Conservation (phyloP, 305 asterid species). For the Rubia peregrina region DNA sequence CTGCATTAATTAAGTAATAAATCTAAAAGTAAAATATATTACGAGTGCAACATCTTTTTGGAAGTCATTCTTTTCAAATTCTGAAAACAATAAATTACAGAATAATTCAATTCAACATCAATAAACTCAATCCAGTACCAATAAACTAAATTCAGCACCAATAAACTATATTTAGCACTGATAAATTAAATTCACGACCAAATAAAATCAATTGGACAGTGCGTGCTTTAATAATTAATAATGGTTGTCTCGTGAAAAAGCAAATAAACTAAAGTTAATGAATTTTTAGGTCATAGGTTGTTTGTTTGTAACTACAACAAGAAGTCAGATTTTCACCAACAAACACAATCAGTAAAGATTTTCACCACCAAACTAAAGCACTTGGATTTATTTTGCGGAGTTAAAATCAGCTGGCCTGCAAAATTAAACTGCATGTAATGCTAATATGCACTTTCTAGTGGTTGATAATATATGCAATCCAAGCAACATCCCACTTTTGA, state of each 20-base stretch:
- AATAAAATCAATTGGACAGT: too few species aligned
- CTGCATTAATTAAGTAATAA: too few species aligned
- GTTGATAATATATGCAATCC: not conserved
- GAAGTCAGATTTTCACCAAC: not conserved
- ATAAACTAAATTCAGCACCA: too few species aligned
- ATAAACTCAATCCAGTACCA: too few species aligned
- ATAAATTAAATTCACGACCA: too few species aligned
- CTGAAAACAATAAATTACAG: too few species aligned
- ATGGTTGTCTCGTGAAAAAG: not conserved
- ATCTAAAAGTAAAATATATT: too few species aligned
- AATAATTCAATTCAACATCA: too few species aligned
- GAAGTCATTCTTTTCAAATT: too few species aligned
- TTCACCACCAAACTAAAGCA: not conserved
- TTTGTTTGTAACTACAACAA: not conserved
- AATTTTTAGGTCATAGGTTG: not conserved
- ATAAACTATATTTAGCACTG: too few species aligned
- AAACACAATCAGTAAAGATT: not conserved
- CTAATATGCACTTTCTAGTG: not conserved
- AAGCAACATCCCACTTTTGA: not conserved
- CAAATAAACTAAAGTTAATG: not conserved
- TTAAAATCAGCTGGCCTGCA: not conserved
- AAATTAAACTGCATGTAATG: not conserved
- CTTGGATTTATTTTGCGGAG: not conserved
- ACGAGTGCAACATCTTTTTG: too few species aligned
- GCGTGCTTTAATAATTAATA: not conserved